These are phyloP conservation scores for Halenospora varia DNA, from an alignment of 495 filamentous ascomycete species.

Conservation along the genomic window DNA sequence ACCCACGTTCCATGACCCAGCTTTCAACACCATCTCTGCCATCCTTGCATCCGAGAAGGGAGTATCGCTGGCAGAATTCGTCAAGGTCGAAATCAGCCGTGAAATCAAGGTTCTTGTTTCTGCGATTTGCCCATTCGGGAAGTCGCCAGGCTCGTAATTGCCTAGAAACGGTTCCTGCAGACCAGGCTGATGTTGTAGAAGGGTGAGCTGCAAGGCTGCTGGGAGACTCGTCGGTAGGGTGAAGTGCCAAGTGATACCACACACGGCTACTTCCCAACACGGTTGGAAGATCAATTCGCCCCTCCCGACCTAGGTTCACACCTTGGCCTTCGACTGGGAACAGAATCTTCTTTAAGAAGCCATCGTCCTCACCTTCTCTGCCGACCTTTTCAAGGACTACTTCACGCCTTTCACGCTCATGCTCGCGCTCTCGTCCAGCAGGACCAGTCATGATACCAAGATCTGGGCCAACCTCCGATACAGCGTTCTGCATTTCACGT, in stretches of 20 bases:
- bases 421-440: conserved; percentile 65
- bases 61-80: conserved; percentile 82
- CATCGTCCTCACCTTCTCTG: conserved; percentile 72
- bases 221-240: conserved; percentile 84
- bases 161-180: conserved; percentile 83
- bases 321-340: conserved; percentile 74
- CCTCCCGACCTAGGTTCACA: conserved; percentile 65
- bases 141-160: conserved; percentile 91
- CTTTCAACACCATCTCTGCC: conserved; percentile 91
- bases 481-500: conserved; percentile 78
- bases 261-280: conserved; percentile 76
- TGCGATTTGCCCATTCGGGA: conserved; percentile 92
- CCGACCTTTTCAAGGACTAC: conserved; percentile 81
- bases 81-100: conserved; percentile 95
- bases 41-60: conserved; percentile 79
- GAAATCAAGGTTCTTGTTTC: conserved; percentile 90
- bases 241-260: conserved; percentile 92
- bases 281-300: conserved; percentile 68
- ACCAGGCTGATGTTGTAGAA: conserved; percentile 71
- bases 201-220: conserved; percentile 59
- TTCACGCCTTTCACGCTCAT: conserved; percentile 76
- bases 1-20: conserved; percentile 93
- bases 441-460: conserved; percentile 69
- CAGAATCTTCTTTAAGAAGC: conserved; percentile 78
- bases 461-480: conserved; percentile 74